phyloP scores from a whole-genome alignment of 768 basidiomycete species.

The Mycena venus region DNA sequence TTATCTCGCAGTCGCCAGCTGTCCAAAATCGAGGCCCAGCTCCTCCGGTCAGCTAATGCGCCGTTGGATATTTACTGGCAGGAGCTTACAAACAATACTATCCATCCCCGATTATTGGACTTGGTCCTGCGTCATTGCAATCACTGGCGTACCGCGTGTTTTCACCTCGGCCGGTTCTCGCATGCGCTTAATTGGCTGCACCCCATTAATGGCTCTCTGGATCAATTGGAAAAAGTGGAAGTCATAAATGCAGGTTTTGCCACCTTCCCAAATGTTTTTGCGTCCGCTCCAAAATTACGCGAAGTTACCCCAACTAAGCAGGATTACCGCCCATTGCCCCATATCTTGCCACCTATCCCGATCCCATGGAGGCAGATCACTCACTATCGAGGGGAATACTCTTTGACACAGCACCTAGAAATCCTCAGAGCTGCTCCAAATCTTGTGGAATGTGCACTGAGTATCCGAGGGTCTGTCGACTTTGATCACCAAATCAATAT shows the following conservation, averaged over 20 bases:
- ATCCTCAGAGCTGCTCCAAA: not conserved
- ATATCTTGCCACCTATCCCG: not conserved
- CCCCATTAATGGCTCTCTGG: not conserved
- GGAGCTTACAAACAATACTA: not conserved
- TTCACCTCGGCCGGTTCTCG: not conserved
- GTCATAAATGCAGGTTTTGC: not conserved
- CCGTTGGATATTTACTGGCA: not conserved
- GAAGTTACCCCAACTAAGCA: too few relatives aligned
- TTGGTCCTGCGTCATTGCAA: not conserved
- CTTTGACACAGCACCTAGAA: not conserved
- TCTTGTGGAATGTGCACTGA: not conserved
- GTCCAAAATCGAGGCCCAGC: not conserved
- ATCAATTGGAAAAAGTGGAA: not conserved
- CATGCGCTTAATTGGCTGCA: not conserved
- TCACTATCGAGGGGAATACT: not conserved
- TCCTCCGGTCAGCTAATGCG: not conserved
- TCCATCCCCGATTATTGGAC: not conserved
- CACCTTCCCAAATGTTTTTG: not conserved
- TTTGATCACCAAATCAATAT: not conserved
- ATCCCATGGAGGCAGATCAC: constrained; percentile 3
- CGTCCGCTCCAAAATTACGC: not conserved
- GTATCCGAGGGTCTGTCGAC: not conserved
- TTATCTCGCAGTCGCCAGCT: not conserved
- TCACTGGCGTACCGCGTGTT: not conserved
- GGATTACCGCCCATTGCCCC: too few relatives aligned